Evolutionary conservation across 441 rosid species (phyloP).

Genomic region (Gossypium trilobum): DNA sequence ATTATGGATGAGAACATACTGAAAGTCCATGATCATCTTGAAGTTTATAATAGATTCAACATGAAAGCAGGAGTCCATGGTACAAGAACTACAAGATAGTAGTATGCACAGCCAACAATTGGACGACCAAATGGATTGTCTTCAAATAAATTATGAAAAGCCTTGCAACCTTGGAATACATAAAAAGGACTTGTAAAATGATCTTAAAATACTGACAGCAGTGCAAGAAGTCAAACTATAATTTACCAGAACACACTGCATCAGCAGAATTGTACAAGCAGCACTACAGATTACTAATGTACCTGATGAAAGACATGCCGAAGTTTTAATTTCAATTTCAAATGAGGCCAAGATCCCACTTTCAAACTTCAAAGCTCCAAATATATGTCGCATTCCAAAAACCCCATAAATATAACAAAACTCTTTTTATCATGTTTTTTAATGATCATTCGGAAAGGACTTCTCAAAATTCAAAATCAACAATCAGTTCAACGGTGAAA

Average conservation of each 20-base stretch:
- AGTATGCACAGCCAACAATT: neutral
- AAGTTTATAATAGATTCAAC: slow-evolving; percentile 1
- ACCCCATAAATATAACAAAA: neutral
- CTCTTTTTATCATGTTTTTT: neutral
- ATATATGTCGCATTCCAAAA: neutral
- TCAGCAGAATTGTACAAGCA: neutral
- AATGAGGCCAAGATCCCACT: neutral
- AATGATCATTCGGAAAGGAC: neutral
- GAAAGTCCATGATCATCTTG: neutral
- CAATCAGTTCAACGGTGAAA: neutral
- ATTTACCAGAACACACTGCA: neutral
- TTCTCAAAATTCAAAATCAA: slow-evolving; percentile 1
- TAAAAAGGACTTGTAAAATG: neutral
- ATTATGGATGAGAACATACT: slow-evolving; percentile 4
- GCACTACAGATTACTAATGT: neutral
- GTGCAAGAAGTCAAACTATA: neutral
- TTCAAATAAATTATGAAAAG: neutral
- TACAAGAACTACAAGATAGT: slow-evolving; percentile 1
- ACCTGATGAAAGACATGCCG: neutral
- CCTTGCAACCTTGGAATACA: neutral
- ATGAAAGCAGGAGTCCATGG: neutral
- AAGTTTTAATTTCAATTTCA: neutral
- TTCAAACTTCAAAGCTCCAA: slow-evolving; percentile 3
- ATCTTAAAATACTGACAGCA: neutral
- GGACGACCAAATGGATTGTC: neutral